Evolutionary conservation across 2,329 filamentous ascomycete species (phyloP), one percentile per base, ranked within the genome.

Genomic region (Claviceps quebecensis): DNA sequence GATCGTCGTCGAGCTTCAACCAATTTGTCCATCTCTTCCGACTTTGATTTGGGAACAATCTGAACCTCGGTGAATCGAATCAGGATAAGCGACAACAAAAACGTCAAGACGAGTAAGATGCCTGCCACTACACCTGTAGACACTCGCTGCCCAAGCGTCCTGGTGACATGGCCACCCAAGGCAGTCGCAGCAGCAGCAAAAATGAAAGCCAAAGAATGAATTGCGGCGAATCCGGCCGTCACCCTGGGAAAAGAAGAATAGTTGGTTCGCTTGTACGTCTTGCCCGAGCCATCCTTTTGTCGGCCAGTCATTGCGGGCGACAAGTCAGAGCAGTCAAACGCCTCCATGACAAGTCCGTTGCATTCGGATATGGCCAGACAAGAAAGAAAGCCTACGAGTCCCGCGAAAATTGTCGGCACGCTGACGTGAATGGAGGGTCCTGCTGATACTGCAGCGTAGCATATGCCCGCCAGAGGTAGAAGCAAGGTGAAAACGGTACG

Each of bases 291-390:
- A n/a, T 69, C 69, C 29, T 66, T 69, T n/a, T 72, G 72, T 16
- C 72, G 71, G 34, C 77, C 77, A 6, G 76, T 84, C 71, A 84
- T 83, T 11, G 83, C 82, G 2, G 83, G 80, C 57, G 86, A 84
- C 4, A 90, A 71, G 63, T 90, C 86, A 41, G 83, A 87, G n/a
- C 81, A 86, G 62, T 90, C 86, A 63, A 84, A 90, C 0, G 81
- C 83, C 61, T 89, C 85, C 85, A 90, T 89, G 61, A 89, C 76
- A 36, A 90, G 68, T 1, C 85, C 84, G 56, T 84, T 79, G 64
- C 85, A 88, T 65, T 90, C 86, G 2, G 85, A 78, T 45, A 87
- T 81, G 1, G 84, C 85, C 9, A 91, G 75, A 49, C 81, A 83
- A 1, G 82, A 84, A 5, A 88, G 69, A 58, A 87, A 87, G 0